These are phyloP conservation scores for Ceratobasidium papillatum DNA, from an alignment of 1,284 basidiomycete species.

Conservation along the genomic window DNA sequence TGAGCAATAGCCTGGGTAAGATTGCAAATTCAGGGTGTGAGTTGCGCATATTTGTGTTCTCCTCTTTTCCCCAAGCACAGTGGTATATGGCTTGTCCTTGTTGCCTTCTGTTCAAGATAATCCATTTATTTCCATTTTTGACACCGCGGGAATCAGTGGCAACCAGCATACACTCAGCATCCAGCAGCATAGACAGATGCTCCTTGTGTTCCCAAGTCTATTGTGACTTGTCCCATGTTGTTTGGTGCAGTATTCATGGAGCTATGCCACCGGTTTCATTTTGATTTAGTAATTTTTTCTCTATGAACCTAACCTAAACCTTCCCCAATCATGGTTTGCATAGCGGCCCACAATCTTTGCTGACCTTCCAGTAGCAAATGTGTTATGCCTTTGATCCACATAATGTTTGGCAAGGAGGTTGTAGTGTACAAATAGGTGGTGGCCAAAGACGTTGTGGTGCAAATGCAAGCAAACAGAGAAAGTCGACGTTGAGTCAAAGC, in stretches of 20 bases:
- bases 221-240: not conserved
- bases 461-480: not conserved
- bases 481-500: not conserved
- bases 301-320: too few species aligned
- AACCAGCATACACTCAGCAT: too few species aligned
- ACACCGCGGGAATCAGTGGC: not conserved
- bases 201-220: too few species aligned
- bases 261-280: not conserved
- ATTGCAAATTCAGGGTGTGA: not conserved
- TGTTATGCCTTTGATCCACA: not conserved
- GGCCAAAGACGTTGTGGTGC: not conserved
- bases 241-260: conserved; percentile 5
- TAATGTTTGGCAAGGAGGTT: not conserved
- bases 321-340: not conserved
- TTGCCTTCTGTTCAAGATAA: not conserved
- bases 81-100: not conserved
- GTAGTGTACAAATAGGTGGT: not conserved
- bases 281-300: too few species aligned
- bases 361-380: not conserved
- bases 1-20: too few species aligned
- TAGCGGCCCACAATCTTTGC: not conserved
- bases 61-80: not conserved
- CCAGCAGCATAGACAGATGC: too few species aligned
- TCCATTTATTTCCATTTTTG: not conserved
- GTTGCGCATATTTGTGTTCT: not conserved